Percentiles rank a stretch among this genome's conserved stretches.
Conservation (phyloP, 106 monocot species). For the Triglochin maritima region DNA sequence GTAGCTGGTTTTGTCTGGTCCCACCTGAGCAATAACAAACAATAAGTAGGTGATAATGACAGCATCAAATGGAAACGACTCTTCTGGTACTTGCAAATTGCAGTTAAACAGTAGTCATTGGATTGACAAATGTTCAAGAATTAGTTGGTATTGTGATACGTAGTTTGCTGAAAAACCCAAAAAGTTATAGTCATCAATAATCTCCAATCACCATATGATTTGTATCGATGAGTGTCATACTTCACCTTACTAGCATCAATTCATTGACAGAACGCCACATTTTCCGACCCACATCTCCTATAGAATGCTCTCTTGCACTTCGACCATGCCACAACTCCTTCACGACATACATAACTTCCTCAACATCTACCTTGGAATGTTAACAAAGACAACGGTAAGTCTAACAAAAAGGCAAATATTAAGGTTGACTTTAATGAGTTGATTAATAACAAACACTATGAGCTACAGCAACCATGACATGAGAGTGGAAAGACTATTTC, state of each 20-base stretch:
- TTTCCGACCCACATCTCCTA: conserved; percentile 59
- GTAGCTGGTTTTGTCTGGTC: conserved; percentile 65
- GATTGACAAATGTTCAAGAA: not conserved
- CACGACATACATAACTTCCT: conserved; percentile 79
- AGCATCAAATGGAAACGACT: not conserved
- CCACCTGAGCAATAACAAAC: conserved; percentile 44
- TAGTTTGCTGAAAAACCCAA: too few species aligned
- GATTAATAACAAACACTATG: not conserved
- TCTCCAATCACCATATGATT: too few species aligned
- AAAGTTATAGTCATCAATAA: too few species aligned
- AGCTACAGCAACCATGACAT: too few species aligned
- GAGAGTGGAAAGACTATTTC: too few species aligned
- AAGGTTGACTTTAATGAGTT: too few species aligned
- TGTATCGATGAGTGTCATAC: too few species aligned
- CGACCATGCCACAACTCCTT: conserved; percentile 97
- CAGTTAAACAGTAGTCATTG: not conserved
- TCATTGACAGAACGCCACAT: conserved; percentile 98
- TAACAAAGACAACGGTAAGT: not conserved
- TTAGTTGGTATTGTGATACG: too few species aligned
- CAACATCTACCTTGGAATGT: conserved; percentile 67
- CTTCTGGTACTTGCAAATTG: not conserved
- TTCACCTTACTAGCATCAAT: conserved; percentile 80
- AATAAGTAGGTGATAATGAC: not conserved
- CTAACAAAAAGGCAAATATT: not conserved
- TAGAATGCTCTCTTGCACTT: conserved; percentile 81